phyloP scores from a whole-genome alignment of 177 flowering plant genomes.

The Vitis hybrid region DNA sequence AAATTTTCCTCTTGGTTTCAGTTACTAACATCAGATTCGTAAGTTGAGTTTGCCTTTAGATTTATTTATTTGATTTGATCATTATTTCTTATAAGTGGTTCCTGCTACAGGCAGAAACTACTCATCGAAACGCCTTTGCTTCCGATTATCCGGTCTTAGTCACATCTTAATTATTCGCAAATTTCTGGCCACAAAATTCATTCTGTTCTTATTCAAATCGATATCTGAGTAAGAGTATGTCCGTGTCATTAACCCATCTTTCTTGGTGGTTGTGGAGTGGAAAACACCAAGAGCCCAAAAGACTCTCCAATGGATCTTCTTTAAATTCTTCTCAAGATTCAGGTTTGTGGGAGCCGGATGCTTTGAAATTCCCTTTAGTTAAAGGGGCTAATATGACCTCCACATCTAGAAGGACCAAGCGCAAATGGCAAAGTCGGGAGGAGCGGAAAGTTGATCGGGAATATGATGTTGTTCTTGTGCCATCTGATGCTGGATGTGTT shows the following conservation, averaged over 20 bases:
- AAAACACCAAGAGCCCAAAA: conserved; percentile 47
- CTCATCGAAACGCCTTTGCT: background rate
- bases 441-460: conserved; percentile 67
- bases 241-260: conserved; percentile 47
- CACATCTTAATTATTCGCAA: background rate
- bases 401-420: conserved; percentile 49
- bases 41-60: background rate
- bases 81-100: background rate
- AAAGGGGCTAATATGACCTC: conserved; percentile 35
- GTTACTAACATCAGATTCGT: background rate
- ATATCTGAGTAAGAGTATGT: conserved; percentile 27
- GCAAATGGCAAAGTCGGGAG: conserved; percentile 73
- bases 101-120: conserved; percentile 2
- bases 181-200: background rate
- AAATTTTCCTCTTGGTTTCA: background rate
- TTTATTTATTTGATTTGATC: background rate
- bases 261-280: conserved; percentile 79
- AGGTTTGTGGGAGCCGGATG: conserved; percentile 48
- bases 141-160: background rate
- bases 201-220: background rate
- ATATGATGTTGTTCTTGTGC: conserved; percentile 74
- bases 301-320: conserved; percentile 31
- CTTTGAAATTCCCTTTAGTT: conserved; percentile 53
- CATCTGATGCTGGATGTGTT: conserved; percentile 80
- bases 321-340: conserved; percentile 40